Evolutionary conservation across 176 grass and related monocot genomes (phyloP).

Genomic region (Avena eriantha): DNA sequence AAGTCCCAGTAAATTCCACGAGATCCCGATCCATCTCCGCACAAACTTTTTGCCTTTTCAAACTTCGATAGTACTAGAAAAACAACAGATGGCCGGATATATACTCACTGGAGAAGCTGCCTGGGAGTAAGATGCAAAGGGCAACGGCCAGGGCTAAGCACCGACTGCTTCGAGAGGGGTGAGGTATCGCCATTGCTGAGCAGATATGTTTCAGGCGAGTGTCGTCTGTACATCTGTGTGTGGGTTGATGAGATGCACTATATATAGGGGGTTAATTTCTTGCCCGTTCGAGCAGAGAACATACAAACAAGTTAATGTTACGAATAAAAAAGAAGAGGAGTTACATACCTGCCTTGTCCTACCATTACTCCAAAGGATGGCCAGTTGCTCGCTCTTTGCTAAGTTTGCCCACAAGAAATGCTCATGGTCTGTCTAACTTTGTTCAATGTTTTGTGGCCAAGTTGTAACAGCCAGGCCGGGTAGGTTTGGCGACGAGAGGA

Average conservation of each 20-base stretch:
- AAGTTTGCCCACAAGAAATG: slow-evolving; percentile 31
- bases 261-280: slow-evolving; percentile 19
- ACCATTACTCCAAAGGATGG: slow-evolving; percentile 31
- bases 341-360: slow-evolving; percentile 8
- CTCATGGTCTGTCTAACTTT: background rate
- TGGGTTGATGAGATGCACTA: background rate
- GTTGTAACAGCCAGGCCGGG: background rate
- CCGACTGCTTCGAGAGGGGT: background rate
- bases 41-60: too few species aligned
- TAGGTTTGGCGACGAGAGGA: background rate
- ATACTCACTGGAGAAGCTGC: slow-evolving; percentile 37
- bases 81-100: too few species aligned
- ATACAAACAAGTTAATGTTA: background rate
- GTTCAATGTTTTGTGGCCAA: background rate
- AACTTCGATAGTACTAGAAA: too few species aligned
- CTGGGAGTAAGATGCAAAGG: slow-evolving; percentile 36
- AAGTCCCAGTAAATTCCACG: too few species aligned
- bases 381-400: slow-evolving; percentile 33
- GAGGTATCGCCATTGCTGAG: background rate
- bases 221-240: slow-evolving; percentile 3
- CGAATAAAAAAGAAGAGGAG: background rate
- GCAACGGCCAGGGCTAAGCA: slow-evolving; percentile 3
- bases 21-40: too few species aligned
- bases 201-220: background rate
- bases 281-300: background rate